Percentiles rank a stretch among this genome's conserved stretches.
phyloP scores from a whole-genome alignment of 2,329 filamentous ascomycete genomes.

The Cladophialophora immunda region DNA sequence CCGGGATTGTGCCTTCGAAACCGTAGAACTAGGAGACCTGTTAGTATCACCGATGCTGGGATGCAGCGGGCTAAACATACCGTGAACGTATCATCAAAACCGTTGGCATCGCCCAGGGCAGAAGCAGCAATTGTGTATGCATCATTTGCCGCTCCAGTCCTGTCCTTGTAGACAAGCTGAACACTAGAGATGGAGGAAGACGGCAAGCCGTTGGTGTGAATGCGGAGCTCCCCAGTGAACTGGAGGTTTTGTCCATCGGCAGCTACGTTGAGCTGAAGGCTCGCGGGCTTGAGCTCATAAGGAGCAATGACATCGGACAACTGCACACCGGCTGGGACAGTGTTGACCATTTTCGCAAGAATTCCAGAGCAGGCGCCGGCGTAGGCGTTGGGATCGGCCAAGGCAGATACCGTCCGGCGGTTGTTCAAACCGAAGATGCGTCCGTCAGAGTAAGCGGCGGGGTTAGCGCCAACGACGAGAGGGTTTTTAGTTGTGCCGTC shows the following conservation, averaged over 20 bases:
- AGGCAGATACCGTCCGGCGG: conserved; percentile 45
- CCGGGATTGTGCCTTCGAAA: conserved; percentile 40
- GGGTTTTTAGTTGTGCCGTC: conserved; percentile 42
- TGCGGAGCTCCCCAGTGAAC: conserved; percentile 65
- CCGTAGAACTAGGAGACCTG: conserved; percentile 42
- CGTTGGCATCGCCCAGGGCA: conserved; percentile 59
- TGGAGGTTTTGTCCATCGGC: conserved; percentile 59
- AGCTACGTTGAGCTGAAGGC: conserved; percentile 46
- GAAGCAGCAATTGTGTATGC: conserved; percentile 57
- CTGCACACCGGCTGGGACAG: conserved; percentile 33
- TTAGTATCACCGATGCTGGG: neutral
- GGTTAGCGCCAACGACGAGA: conserved; percentile 39
- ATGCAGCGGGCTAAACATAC: conserved; percentile 48
- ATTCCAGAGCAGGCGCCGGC: conserved; percentile 26
- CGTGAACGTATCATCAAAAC: conserved; percentile 69
- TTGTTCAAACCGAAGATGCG: conserved; percentile 45
- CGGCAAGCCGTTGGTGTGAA: conserved; percentile 62
- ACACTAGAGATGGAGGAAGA: conserved; percentile 57
- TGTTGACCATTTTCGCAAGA: conserved; percentile 38
- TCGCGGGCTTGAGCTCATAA: conserved; percentile 34
- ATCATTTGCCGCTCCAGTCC: conserved; percentile 48
- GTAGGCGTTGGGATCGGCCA: conserved; percentile 35
- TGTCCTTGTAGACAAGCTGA: conserved; percentile 64
- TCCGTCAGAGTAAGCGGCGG: conserved; percentile 46
- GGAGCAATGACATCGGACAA: conserved; percentile 32